Evolutionary conservation across 148 eudicot species (phyloP).

Genomic region (Oxyria digyna): DNA sequence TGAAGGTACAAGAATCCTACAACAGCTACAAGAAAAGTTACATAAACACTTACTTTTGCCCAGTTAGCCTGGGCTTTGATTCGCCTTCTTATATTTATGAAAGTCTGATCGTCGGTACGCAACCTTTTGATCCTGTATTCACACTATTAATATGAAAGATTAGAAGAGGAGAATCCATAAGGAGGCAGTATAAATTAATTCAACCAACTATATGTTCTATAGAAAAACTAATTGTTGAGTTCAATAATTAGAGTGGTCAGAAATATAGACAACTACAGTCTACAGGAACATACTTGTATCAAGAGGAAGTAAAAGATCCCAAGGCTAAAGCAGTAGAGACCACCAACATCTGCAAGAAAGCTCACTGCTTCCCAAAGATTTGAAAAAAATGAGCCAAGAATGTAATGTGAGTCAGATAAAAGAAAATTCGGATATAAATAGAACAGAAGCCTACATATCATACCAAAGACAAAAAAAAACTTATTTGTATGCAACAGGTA

Average conservation of each 20-base stretch:
- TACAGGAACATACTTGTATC: conserved; percentile 59
- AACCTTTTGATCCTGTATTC: conserved; percentile 75
- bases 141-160: conserved; percentile 25
- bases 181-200: not conserved
- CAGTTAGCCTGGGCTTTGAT: conserved; percentile 71
- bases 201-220: not conserved
- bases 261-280: not conserved
- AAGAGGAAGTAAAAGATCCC: conserved; percentile 76
- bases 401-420: not conserved
- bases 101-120: conserved; percentile 57
- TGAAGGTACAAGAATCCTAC: not conserved
- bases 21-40: not conserved
- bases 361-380: conserved; percentile 44
- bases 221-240: not conserved
- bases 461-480: not conserved
- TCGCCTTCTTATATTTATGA: conserved; percentile 46
- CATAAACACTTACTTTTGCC: conserved; percentile 58
- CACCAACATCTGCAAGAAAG: conserved; percentile 92
- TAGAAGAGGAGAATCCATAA: not conserved
- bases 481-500: not conserved
- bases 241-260: not conserved
- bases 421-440: not conserved
- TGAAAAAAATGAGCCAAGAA: conserved; percentile 16
- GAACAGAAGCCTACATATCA: not conserved
- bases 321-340: conserved; percentile 77